A percentile compares a stretch with the other conserved stretches of the same genome.
Evolutionary conservation across 192 early-diverging fungal genomes (phyloP).

Genomic region (Backusella sp.): DNA sequence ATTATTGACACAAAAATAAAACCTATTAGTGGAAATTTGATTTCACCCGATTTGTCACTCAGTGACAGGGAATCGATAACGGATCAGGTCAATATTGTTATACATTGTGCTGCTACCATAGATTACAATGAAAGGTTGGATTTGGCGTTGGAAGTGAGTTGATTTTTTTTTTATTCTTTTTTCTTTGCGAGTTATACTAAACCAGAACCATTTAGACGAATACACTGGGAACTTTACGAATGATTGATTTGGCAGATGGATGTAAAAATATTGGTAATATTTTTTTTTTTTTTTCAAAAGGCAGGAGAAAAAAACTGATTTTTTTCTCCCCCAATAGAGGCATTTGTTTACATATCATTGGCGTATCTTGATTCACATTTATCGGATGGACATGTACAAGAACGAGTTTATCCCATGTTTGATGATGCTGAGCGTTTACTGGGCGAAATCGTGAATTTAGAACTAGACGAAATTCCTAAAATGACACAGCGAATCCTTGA

Average conservation of each 20-base stretch:
- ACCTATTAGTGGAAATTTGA: slow-evolving; percentile 48
- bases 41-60: slow-evolving; percentile 42
- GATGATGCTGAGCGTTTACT: slow-evolving; percentile 37
- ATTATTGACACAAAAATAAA: slow-evolving; percentile 43
- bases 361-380: slow-evolving; percentile 33
- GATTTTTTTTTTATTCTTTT: not conserved
- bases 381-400: slow-evolving; percentile 37
- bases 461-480: slow-evolving; percentile 40
- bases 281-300: not conserved
- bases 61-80: slow-evolving; percentile 36
- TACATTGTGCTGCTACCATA: slow-evolving; percentile 51
- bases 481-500: slow-evolving; percentile 36
- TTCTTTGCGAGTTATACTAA: not conserved
- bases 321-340: slow-evolving; percentile 12
- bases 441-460: slow-evolving; percentile 33
- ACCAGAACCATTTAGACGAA: slow-evolving; percentile 24
- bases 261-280: slow-evolving; percentile 31
- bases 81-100: slow-evolving; percentile 44
- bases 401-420: slow-evolving; percentile 39
- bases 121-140: slow-evolving; percentile 49
- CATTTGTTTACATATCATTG: slow-evolving; percentile 38
- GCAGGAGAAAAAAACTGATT: not conserved
- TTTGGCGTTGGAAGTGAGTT: slow-evolving; percentile 46
- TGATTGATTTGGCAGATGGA: slow-evolving; percentile 41
- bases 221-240: slow-evolving; percentile 37